Base-by-base conservation (phyloP, 2,329 filamentous ascomycete species). In the Didymella arachidicola region DNA sequence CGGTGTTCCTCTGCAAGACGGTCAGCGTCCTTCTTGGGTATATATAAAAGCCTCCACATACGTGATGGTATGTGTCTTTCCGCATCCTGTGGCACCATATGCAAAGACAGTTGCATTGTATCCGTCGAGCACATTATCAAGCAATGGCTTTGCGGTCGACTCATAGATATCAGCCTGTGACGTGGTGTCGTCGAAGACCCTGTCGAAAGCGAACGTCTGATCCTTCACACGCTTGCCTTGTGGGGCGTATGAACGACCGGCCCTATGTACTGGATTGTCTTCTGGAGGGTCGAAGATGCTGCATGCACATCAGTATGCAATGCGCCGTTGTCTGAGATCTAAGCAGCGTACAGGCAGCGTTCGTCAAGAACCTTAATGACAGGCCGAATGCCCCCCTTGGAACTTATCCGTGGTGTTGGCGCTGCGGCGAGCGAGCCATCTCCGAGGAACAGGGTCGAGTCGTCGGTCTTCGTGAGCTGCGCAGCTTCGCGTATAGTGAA, bases 61-160 rank as follows among this genome's bases (percentile, higher is more conserved):
- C 69, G 80, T 83, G 72, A 99, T 99, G 10, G 95, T 99, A 77
- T 99, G 95, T 25, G 95, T 99, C 81, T 99, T 99, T 78, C 95
- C 95, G 78, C 95, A 99, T 38, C 95, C 95, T 0, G 95, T 99
- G 38, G 95, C 95, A 67, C 95, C 95, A 77, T 99, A 99, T 48
- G 95, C 95, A 76, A 99, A 99, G 4, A 99, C 95, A 0, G 95
- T 99, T 46, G 95, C 95, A 82, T 99, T 99, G 83, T 97, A 99
- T 65, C 95, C 95, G 67, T 99, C 93, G 58, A 99, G 83, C 16
- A 99, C 93, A 74, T 90, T 97, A 76, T 98, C 94, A 61, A 99
- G 86, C n/a, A 99, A 85, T 55, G 82, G 87, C 77, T 89, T 91
- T 1, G 94, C 97, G 0, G 95, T 98, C 14, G 91, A 86, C 77